Conservation (phyloP, 2,329 filamentous ascomycete genomes). For the Phoma sp. region DNA sequence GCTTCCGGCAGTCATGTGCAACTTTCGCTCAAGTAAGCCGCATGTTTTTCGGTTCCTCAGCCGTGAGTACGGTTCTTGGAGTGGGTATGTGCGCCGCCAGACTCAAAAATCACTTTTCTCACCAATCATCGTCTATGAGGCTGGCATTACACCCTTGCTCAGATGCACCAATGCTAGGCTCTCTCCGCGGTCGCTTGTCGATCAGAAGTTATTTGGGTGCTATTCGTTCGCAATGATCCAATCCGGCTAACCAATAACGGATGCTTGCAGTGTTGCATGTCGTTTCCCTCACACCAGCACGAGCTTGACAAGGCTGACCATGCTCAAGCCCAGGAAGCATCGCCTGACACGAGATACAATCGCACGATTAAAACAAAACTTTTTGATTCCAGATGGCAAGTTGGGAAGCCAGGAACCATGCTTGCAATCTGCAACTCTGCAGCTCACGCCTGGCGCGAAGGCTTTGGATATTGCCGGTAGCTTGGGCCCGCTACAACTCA, state of each 20-base stretch:
- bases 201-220: slow-evolving; percentile 16
- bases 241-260: slow-evolving; percentile 19
- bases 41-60: slow-evolving; percentile 29
- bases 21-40: slow-evolving; percentile 26
- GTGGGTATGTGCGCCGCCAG: slow-evolving; percentile 26
- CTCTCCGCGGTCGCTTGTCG: slow-evolving; percentile 24
- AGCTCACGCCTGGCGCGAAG: background rate
- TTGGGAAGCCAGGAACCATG: background rate
- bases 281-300: slow-evolving; percentile 25
- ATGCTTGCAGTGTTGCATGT: slow-evolving; percentile 31
- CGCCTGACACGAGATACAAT: background rate
- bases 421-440: background rate
- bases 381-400: background rate
- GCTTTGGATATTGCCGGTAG: slow-evolving; percentile 15
- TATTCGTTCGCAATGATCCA: slow-evolving; percentile 4
- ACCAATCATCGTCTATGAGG: slow-evolving; percentile 31
- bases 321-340: slow-evolving; percentile 8
- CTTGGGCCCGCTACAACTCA: slow-evolving; percentile 15
- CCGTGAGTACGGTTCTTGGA: slow-evolving; percentile 25
- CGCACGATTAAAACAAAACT: background rate
- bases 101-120: slow-evolving; percentile 33
- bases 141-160: slow-evolving; percentile 21
- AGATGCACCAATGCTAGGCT: slow-evolving; percentile 21
- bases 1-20: slow-evolving; percentile 35
- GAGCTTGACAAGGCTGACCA: slow-evolving; percentile 25